Evolutionary conservation across 2,329 filamentous ascomycete species (phyloP), one percentile per base, ranked within the genome.

Genomic region (Trichophyton mentagrophytes): DNA sequence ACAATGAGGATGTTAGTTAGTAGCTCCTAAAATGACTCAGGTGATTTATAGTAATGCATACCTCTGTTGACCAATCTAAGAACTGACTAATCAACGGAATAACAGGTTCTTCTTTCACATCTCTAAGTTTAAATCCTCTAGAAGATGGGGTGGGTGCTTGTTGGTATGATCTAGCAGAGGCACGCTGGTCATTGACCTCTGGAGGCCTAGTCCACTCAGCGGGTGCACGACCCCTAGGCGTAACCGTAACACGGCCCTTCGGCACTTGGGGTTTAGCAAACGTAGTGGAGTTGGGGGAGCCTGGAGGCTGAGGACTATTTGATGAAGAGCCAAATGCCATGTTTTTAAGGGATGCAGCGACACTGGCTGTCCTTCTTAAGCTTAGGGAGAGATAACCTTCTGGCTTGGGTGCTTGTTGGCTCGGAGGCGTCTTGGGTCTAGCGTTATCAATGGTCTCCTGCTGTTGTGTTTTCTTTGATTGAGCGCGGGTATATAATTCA

Each of bases 61-160:
- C 77, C 72, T 92, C 92, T 51, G 93, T 90, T 3, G 91, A 96
- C 91, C 92, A 99, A 65, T 96, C 89, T 64, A 96, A 80, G 73
- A 97, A 95, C 7, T 82, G 85, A 71, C 90, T 96, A 62, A 82
- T 82, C 17, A 99, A 73, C 1, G 93, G 93, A 30, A 97, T 80
- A 11, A 73, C 74, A 1, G 88, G 86, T 8, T 78, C 67, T 59
- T 83, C 77, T 0, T 80, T 77, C 33, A 83, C 71, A 63, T 85
- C 80, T 61, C 86, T 82, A 58, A 83, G 78, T 64, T 83, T 77
- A 69, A 88, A 96, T 0, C 85, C 83, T 9, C 88, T 86, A 2
- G 90, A 90, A n/a, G 85, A 81, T 0, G 93, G 92, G 64, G 89
- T 85, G 63, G 83, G 85, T 6, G 89, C 88, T 58, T 85, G 80